phyloP scores from a whole-genome alignment of 2,329 filamentous ascomycete species.

The Aspergillus luchuensis region DNA sequence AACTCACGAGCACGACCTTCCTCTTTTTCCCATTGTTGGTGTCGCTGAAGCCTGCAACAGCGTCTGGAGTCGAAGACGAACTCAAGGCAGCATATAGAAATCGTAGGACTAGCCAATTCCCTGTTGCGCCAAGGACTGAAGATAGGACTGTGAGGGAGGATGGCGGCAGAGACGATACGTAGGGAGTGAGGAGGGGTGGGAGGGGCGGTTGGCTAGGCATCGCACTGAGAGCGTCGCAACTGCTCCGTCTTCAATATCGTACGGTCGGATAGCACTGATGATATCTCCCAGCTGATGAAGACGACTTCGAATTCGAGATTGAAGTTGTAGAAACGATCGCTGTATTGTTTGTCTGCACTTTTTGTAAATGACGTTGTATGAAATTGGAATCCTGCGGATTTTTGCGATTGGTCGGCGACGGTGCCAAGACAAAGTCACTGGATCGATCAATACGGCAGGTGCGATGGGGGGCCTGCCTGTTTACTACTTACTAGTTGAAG shows the following conservation, averaged over 20 bases:
- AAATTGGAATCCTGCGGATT: slow-evolving; percentile 25
- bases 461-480: not conserved
- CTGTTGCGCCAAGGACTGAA: slow-evolving; percentile 49
- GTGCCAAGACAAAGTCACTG: slow-evolving; percentile 25
- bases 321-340: not conserved
- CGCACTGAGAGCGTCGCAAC: slow-evolving; percentile 11
- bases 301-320: not conserved
- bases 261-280: not conserved
- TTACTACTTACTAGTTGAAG: too few species aligned
- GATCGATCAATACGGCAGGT: not conserved
- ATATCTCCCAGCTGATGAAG: not conserved
- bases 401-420: slow-evolving; percentile 29
- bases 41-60: slow-evolving; percentile 27
- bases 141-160: slow-evolving; percentile 47
- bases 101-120: slow-evolving; percentile 60
- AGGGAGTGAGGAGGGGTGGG: slow-evolving; percentile 42
- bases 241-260: not conserved
- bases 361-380: slow-evolving; percentile 23
- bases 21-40: slow-evolving; percentile 37
- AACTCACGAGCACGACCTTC: slow-evolving; percentile 76
- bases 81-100: slow-evolving; percentile 53
- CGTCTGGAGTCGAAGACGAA: slow-evolving; percentile 18
- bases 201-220: slow-evolving; percentile 46
- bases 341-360: not conserved
- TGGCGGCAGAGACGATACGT: slow-evolving; percentile 38